Evolutionary conservation across 139 green algal species (phyloP), one percentile per base, ranked within the genome.

Genomic region (Coccomyxa sp.): DNA sequence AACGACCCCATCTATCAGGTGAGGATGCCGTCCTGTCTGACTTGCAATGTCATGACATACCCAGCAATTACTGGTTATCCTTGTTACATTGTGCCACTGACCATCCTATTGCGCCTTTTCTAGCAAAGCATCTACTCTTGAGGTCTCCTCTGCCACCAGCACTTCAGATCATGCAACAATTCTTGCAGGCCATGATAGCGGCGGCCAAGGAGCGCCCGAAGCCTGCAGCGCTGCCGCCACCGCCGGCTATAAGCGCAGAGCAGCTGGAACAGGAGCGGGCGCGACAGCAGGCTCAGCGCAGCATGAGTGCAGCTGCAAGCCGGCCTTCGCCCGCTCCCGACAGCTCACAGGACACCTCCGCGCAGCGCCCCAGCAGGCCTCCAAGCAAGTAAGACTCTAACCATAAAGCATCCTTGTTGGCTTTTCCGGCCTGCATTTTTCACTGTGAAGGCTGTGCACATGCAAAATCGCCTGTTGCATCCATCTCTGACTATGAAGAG

Each of bases 171-270:
- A n/a, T n/a, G n/a, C n/a, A n/a, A n/a, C n/a, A n/a, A n/a, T n/a
- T 71, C 21, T 71, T 11, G 9, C 83, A 86, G 38, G 91, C 91
- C 76, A 94, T 94, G 91, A 88, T 92, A 67, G 67, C 83, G 18
- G 90, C 85, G 9, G 85, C 85, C 32, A 86, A 88, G 83, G 83
- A 81, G 60, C 78, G 82, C 66, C 76, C 58, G 9, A 51, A 51
- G 15, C 51, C 76, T 28, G 67, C 79, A 57, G 59, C 57, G 13
- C 79, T 51, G 25, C 32, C 68, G 10, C 60, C 71, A 66, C 21
- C 66, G 60, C 30, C 66, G 58, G 67, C 76, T 17, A 67, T 15
- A 16, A 57, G 31, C 58, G 79, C 59, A 13, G 67, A 16, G 58
- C 74, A 45, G 68, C 76, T 71, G 76, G 31, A 82, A 68, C 87